phyloP scores from a whole-genome alignment of 2,329 filamentous ascomycete genomes.

The Emergomyces africanus region DNA sequence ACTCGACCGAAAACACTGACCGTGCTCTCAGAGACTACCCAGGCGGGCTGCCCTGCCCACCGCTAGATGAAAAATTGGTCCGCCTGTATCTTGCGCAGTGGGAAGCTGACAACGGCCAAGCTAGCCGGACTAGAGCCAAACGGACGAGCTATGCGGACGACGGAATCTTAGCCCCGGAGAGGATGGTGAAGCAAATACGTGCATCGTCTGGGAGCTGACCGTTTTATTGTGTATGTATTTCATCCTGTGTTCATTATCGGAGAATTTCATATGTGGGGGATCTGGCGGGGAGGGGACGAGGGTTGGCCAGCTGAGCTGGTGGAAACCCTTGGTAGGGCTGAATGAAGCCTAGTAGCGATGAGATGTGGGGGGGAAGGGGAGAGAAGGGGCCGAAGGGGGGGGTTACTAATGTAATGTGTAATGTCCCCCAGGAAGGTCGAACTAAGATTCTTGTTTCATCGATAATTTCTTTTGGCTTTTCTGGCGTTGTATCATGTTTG shows the following conservation, averaged over 20 bases:
- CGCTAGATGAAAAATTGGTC: background rate
- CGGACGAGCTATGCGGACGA: background rate
- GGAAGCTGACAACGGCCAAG: background rate
- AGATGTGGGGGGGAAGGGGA: too few relatives aligned
- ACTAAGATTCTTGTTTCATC: background rate
- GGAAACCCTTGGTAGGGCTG: too few relatives aligned
- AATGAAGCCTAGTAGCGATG: too few relatives aligned
- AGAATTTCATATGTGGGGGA: background rate
- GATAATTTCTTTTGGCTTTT: background rate
- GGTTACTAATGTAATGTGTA: background rate
- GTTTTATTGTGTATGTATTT: background rate
- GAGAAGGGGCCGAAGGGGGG: background rate
- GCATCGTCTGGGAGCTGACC: background rate
- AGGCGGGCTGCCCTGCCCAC: background rate
- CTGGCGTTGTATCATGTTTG: background rate
- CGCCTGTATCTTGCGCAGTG: background rate
- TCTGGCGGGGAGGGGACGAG: too few relatives aligned
- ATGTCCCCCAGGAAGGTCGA: background rate
- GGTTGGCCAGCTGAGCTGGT: background rate
- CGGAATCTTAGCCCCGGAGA: background rate
- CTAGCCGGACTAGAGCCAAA: background rate
- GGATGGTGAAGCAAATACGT: background rate
- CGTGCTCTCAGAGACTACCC: conserved; percentile 3
- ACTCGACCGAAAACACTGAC: conserved; percentile 10
- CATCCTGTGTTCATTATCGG: background rate